These are phyloP conservation scores for Carpinus fangiana DNA, from an alignment of 306 rosid genomes.

Conservation along the genomic window DNA sequence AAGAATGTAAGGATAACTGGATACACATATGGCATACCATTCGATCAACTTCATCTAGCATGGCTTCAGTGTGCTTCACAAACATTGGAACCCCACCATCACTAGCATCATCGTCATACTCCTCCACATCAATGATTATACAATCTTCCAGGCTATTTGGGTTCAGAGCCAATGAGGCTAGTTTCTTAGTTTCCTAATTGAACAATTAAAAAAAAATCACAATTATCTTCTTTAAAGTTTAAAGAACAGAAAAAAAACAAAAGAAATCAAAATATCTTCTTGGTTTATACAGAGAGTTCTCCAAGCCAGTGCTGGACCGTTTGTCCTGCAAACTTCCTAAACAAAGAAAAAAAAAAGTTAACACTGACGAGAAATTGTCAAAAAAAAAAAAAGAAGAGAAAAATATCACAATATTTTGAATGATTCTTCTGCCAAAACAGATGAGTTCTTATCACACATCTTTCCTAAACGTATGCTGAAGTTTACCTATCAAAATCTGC, in stretches of 20 bases:
- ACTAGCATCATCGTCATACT: conserved; percentile 29
- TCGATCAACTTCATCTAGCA: conserved; percentile 46
- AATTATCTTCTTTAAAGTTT: background rate
- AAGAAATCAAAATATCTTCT: background rate
- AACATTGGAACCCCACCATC: conserved; percentile 37
- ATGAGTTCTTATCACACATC: background rate
- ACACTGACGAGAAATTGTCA: background rate
- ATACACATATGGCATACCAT: conserved; percentile 31
- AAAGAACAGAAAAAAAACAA: background rate
- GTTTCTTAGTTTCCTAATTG: conserved; percentile 28
- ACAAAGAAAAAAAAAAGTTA: conserved; percentile 9
- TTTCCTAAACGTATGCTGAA: background rate
- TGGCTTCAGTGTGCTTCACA: conserved; percentile 47
- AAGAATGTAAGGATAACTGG: background rate
- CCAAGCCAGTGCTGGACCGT: conserved; percentile 26
- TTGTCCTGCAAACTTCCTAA: conserved; percentile 34
- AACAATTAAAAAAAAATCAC: conserved; percentile 5
- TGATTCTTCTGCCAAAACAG: conserved; percentile 16
- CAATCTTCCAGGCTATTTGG: conserved; percentile 17
- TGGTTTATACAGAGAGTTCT: conserved; percentile 30
- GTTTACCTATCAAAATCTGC: conserved; percentile 19
- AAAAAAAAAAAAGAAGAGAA: background rate
- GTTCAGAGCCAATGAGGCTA: conserved; percentile 15
- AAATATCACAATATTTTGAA: no score
- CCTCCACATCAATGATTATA: conserved; percentile 17